Base-by-base conservation (phyloP, 2,329 filamentous ascomycete genomes). In the Colletotrichum sp. region DNA sequence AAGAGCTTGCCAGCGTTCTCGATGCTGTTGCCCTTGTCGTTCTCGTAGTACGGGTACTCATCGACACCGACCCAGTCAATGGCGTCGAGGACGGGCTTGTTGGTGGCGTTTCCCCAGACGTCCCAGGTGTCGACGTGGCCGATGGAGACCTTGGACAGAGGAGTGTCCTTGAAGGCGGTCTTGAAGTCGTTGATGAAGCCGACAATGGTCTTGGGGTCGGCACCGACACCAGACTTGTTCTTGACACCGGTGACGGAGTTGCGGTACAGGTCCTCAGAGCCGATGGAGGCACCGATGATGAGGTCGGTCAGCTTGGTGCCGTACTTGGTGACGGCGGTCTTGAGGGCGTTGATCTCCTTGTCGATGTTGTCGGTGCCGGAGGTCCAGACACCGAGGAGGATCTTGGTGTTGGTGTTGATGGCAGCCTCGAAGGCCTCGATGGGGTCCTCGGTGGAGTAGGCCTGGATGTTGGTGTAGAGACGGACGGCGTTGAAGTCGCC, bases 401-500 rank as follows among this genome's bases (percentile, higher is more conserved):
- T 85, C 78, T 89, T 85, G 21, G 90, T 92, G 58, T 91, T 87
- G 76, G 91, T 92, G 75, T 88, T 85, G 61, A 93, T 87, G 79
- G 93, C 92, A 43, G 93, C 93, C 85, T 95, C 94, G 85, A 96
- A 91, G 56, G 96, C 96, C 87, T 95, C 88, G 81, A 98, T 88
- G 68, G 95, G 96, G 84, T 96, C 94, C 79, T 91, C 90, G 87
- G 94, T 90, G 81, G 93, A 87, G 84, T 91, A 87, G 81, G 89
- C 89, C 83, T 91, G 89, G 82, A 93, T 91, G 87, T 91, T 92
- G 82, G 93, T 94, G 88, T 94, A 94, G 36, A 93, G 87, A 68
- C 92, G 90, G 78, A 92, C 88, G 73, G 89, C 86, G 80, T 88
- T 90, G 86, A 92, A 92, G 78, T 84, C 85, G 75, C 89, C 89